These are phyloP conservation scores for Phytophthora pisi DNA, from an alignment of 352 stramenopile species.

Conservation along the genomic window DNA sequence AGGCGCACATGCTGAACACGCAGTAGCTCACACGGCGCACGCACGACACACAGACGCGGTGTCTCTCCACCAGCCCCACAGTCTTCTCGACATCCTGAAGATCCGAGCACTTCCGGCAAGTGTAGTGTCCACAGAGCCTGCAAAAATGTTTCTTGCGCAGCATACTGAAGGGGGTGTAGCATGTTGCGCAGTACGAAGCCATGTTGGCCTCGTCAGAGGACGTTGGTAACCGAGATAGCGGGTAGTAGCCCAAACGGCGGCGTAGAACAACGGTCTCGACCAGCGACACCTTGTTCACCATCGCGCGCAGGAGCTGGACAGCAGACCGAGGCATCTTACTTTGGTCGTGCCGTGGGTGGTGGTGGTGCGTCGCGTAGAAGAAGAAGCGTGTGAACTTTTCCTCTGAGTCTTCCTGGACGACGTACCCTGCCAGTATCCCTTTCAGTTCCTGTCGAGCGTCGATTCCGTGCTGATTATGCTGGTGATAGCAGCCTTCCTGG, in stretches of 20 bases:
- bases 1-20: slow-evolving; percentile 48
- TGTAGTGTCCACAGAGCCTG: slow-evolving; percentile 58
- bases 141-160: slow-evolving; percentile 61
- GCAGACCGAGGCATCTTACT: slow-evolving; percentile 38
- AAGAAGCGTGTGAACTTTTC: slow-evolving; percentile 70
- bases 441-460: slow-evolving; percentile 34
- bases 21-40: slow-evolving; percentile 54
- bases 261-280: slow-evolving; percentile 54
- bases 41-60: slow-evolving; percentile 58
- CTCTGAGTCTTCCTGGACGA: slow-evolving; percentile 60
- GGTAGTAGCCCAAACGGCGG: slow-evolving; percentile 59
- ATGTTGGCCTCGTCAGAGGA: slow-evolving; percentile 28
- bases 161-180: slow-evolving; percentile 50
- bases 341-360: slow-evolving; percentile 14
- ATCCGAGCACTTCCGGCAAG: slow-evolving; percentile 58
- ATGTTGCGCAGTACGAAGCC: slow-evolving; percentile 50
- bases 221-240: slow-evolving; percentile 34
- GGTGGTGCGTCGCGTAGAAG: slow-evolving; percentile 55
- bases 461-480: slow-evolving; percentile 23
- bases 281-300: slow-evolving; percentile 47
- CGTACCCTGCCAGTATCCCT: slow-evolving; percentile 59
- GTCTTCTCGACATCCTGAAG: slow-evolving; percentile 54
- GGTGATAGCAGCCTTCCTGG: slow-evolving; percentile 20
- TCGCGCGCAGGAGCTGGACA: slow-evolving; percentile 53
- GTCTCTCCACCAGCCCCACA: slow-evolving; percentile 42